A percentile compares a stretch with the other conserved stretches of the same genome.
Evolutionary conservation across 441 rosid genomes (phyloP).

Genomic region (Bruguiera hainesii): DNA sequence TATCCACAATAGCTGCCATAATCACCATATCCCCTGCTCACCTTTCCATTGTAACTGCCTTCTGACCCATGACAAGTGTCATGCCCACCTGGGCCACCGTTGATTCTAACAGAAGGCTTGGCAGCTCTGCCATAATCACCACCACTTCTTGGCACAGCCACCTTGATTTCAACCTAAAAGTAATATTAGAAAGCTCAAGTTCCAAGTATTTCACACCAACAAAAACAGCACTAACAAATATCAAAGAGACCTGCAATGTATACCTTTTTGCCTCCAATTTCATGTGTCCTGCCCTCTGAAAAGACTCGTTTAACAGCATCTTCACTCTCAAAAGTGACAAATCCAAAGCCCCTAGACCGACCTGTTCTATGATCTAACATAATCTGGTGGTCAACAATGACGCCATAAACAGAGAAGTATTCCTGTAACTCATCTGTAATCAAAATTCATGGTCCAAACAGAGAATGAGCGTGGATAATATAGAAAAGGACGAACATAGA

Average conservation of each 20-base stretch:
- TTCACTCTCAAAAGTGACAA: conserved; percentile 79
- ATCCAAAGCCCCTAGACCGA: conserved; percentile 84
- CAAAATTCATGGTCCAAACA: conserved; percentile 5
- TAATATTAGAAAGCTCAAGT: conserved; percentile 51
- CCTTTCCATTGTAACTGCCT: conserved; percentile 34
- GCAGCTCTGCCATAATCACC: conserved; percentile 55
- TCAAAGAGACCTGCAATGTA: conserved; percentile 19
- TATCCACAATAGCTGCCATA: conserved; percentile 42
- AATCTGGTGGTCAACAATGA: conserved; percentile 68
- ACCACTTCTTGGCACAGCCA: conserved; percentile 94
- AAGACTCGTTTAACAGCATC: conserved; percentile 77
- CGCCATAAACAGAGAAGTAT: conserved; percentile 70
- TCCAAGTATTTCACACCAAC: conserved; percentile 13
- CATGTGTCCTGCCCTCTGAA: conserved; percentile 69
- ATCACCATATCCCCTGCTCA: conserved; percentile 37
- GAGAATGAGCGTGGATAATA: background rate
- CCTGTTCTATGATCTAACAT: conserved; percentile 84
- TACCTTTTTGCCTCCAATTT: conserved; percentile 87
- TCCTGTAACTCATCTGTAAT: conserved; percentile 66
- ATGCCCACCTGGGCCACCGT: conserved; percentile 39
- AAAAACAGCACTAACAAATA: conserved; percentile 35
- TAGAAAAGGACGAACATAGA: background rate
- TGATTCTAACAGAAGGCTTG: conserved; percentile 45
- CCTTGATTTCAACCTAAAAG: conserved; percentile 92
- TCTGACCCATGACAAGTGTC: conserved; percentile 33